Base-by-base conservation (phyloP, 768 basidiomycete genomes). In the Trametes gibbosa region DNA sequence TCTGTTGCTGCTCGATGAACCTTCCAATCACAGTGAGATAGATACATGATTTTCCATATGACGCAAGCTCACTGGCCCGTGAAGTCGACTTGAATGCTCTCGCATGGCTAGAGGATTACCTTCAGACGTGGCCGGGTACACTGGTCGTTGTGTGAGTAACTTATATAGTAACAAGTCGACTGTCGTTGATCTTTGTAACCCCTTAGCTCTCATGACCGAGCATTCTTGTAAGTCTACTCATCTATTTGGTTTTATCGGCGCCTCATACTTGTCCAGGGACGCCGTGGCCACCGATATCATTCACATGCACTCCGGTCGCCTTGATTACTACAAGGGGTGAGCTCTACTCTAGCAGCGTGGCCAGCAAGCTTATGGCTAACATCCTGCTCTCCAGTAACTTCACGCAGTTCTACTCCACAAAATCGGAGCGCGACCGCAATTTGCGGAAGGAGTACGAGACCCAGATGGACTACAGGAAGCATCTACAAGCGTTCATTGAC, bases 341-440 rank as follows among this genome's bases (percentile, higher is more conserved):
- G 42, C 16, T 17, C 29, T 3, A 45, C 40, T 59, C 16, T 10
- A 16, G 14, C 25, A 7, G 1, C 19, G 8, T 1, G 13, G 19
- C 29, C 10, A 4, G 29, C 29, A 10, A 10, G 10, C 29, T 8
- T 10, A 1, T 25, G 23, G 12, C 50, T 56, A 16, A 67, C 24
- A 53, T 27, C 7, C 9, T 23, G 45, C 41, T 35, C 5, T 42
- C 2, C 64, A 92, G 90, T 58, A 98, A 98, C 76, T 99, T 98
- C 74, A 87, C 91, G 1, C 95, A 98, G 72, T 98, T 99, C 81
- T 98, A 99, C 71, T 95, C 96, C 1, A 98, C 96, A 21, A 98
- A 98, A 75, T 91, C 89, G 4, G 97, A 98, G 69, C 88, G 97
- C 25, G 90, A 94, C 66, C 85, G 86, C 59, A 95, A 95, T 68